Conservation (phyloP, 805 yeast species). For the Saccharomycopsis synnaedendra region DNA sequence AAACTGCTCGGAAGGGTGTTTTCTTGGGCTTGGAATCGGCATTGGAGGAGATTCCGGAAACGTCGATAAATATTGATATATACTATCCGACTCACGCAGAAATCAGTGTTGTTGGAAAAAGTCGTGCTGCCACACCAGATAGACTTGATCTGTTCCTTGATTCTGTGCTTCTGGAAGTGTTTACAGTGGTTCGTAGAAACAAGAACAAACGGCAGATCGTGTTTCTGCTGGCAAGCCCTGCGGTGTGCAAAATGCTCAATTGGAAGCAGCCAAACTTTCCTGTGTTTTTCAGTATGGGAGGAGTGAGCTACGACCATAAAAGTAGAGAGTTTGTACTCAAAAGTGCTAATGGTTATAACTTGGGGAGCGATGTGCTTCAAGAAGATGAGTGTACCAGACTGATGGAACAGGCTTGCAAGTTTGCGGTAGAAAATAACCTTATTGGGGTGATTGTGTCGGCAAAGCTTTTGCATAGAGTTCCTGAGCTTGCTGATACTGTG, state of each 20-base stretch:
- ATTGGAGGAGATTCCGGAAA: conserved; percentile 41
- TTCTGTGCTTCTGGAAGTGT: conserved; percentile 54
- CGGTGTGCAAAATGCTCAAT: conserved; percentile 84
- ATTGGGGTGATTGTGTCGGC: conserved; percentile 75
- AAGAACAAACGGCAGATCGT: conserved; percentile 50
- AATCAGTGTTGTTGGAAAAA: conserved; percentile 22
- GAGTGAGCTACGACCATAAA: conserved; percentile 30
- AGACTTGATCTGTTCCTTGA: conserved; percentile 69
- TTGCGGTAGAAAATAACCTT: conserved; percentile 72
- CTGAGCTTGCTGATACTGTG: conserved; percentile 62
- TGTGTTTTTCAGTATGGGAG: conserved; percentile 74
- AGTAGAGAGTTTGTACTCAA: conserved; percentile 25
- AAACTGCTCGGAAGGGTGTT: background rate
- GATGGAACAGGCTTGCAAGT: conserved; percentile 70
- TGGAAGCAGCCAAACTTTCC: conserved; percentile 99
- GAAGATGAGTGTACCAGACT: conserved; percentile 45
- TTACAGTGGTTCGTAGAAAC: conserved; percentile 54
- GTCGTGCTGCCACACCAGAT: background rate
- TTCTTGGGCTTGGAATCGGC: conserved; percentile 52
- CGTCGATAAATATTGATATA: conserved; percentile 62
- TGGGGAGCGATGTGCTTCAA: background rate
- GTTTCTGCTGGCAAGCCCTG: conserved; percentile 77
- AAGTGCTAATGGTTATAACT: conserved; percentile 30
- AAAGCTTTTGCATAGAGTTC: conserved; percentile 59
- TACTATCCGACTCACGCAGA: conserved; percentile 59